phyloP scores from a whole-genome alignment of 805 yeast species.

The Isabelozyma gotoi region DNA sequence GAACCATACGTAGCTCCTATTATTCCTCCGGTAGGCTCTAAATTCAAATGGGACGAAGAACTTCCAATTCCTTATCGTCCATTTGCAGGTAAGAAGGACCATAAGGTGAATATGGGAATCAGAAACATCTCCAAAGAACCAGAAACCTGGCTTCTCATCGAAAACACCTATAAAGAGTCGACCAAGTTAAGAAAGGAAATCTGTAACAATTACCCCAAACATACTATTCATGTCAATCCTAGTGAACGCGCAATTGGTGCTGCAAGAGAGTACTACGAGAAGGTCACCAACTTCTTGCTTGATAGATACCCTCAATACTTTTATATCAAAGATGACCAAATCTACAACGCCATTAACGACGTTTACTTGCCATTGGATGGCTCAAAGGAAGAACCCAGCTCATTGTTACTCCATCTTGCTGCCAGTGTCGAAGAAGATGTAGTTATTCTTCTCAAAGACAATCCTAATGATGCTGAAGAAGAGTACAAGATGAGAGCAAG shows the following conservation, averaged over 20 bases:
- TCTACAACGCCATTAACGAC: constrained; percentile 41
- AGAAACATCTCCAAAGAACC: constrained; percentile 30
- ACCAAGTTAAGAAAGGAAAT: constrained; percentile 40
- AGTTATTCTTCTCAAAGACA: constrained; percentile 47
- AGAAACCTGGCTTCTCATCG: constrained; percentile 61
- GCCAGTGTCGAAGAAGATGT: constrained; percentile 63
- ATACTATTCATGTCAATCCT: constrained; percentile 24
- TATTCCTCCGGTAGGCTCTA: constrained; percentile 25
- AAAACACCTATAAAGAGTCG: constrained; percentile 52
- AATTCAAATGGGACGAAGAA: constrained; percentile 43
- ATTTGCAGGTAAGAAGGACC: constrained; percentile 34
- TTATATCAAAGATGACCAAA: constrained; percentile 18
- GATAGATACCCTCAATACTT: constrained; percentile 58
- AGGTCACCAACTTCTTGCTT: constrained; percentile 36
- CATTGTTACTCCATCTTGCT: constrained; percentile 23
- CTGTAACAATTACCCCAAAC: constrained; percentile 26
- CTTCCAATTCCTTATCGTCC: constrained; percentile 44
- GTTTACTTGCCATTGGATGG: constrained; percentile 34
- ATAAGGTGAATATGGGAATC: constrained; percentile 35
- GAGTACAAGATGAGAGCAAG: constrained; percentile 63
- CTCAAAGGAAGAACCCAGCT: constrained; percentile 11
- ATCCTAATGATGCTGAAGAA: constrained; percentile 38
- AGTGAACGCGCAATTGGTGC: constrained; percentile 26
- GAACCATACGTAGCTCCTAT: neutral
- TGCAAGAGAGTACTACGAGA: constrained; percentile 51